Conservation (phyloP, 176 grass and related monocot species). For the Saccharum officinarum region DNA sequence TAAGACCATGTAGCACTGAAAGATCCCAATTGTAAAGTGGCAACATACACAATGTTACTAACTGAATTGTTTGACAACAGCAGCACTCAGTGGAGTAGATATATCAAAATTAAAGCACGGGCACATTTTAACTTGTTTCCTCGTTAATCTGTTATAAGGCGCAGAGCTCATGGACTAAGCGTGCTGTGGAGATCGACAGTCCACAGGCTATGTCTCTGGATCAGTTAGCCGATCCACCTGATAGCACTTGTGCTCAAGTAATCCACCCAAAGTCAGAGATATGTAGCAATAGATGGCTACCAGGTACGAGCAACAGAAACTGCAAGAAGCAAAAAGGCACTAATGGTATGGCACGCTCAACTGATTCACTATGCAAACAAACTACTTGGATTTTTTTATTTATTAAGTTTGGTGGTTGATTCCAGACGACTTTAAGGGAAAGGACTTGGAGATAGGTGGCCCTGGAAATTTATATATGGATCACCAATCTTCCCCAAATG, state of each 20-base stretch:
- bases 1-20: not conserved
- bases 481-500: constrained; percentile 28
- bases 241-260: constrained; percentile 83
- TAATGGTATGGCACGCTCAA: constrained; percentile 46
- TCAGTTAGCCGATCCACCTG: constrained; percentile 59
- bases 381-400: not conserved
- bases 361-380: constrained; percentile 1
- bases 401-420: constrained; percentile 9
- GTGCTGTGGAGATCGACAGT: constrained; percentile 72
- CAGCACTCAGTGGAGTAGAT: not conserved
- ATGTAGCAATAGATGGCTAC: constrained; percentile 51
- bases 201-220: constrained; percentile 64
- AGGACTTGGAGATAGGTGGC: constrained; percentile 73
- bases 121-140: constrained; percentile 15
- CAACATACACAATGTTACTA: not conserved
- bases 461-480: constrained; percentile 43
- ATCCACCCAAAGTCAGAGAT: constrained; percentile 60
- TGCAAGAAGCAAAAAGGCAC: constrained; percentile 57
- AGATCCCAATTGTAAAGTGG: not conserved
- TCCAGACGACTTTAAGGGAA: constrained; percentile 67
- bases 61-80: not conserved
- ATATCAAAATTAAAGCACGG: not conserved
- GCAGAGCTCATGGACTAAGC: constrained; percentile 87
- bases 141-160: constrained; percentile 35
- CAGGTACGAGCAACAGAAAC: constrained; percentile 36